phyloP scores from a whole-genome alignment of 768 basidiomycete genomes.

The Tricholoma sp. region DNA sequence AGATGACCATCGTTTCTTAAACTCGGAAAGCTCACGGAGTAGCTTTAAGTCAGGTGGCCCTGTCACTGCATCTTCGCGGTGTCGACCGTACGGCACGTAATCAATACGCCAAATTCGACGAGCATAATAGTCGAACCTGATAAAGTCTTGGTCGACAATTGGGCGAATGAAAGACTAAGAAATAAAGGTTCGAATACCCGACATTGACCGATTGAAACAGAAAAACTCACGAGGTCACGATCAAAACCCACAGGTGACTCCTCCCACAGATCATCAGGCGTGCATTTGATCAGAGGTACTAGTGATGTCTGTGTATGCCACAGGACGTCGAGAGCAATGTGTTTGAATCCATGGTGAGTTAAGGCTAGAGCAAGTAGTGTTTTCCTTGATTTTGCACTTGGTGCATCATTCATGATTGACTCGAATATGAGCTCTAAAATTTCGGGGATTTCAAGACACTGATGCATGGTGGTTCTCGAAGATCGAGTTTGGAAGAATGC shows the following conservation, averaged over 20 bases:
- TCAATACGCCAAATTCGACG: not conserved
- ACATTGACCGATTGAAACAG: not conserved
- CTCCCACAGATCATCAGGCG: slow-evolving; percentile 7
- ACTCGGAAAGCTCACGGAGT: not conserved
- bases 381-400: not conserved
- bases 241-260: slow-evolving; percentile 2
- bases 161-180: not conserved
- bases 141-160: not conserved
- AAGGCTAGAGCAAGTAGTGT: slow-evolving; percentile 3
- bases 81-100: slow-evolving; percentile 1
- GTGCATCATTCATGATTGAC: slow-evolving; percentile 2
- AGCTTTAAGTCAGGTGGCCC: not conserved
- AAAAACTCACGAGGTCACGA: not conserved
- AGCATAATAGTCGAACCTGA: slow-evolving; percentile 2
- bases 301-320: slow-evolving; percentile 7
- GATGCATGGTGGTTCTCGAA: not conserved
- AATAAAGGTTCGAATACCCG: not conserved
- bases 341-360: slow-evolving; percentile 5
- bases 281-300: slow-evolving; percentile 8
- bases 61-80: not conserved
- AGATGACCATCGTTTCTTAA: not conserved
- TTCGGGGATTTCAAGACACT: slow-evolving; percentile 7
- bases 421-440: slow-evolving; percentile 5
- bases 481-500: not conserved
- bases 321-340: slow-evolving; percentile 10